These are phyloP conservation scores for Elsinoe batatas DNA, from an alignment of 2,329 filamentous ascomycete genomes.

Conservation along the genomic window DNA sequence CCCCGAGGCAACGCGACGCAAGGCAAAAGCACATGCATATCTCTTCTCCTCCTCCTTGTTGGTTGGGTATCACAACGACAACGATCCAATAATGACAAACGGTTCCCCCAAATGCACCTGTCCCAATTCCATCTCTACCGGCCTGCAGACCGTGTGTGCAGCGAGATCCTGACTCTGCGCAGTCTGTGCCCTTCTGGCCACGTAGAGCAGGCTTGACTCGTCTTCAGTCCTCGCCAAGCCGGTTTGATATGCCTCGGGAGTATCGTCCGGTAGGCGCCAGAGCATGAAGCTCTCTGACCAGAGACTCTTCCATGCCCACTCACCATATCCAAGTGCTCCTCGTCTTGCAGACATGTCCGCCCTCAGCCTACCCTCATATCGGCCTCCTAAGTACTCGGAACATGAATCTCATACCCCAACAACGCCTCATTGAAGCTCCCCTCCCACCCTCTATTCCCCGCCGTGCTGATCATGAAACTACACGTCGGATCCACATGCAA, in stretches of 20 bases:
- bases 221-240: too few relatives aligned
- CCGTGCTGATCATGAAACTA: conserved; percentile 82
- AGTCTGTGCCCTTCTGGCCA: too few relatives aligned
- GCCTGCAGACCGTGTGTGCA: not conserved
- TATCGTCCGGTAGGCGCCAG: not conserved
- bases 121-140: not conserved
- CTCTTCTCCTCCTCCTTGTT: not conserved
- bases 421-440: conserved; percentile 81
- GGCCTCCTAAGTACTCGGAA: not conserved
- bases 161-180: too few relatives aligned
- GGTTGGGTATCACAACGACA: conserved; percentile 9
- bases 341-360: too few relatives aligned
- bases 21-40: not conserved
- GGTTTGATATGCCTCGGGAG: too few relatives aligned
- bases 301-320: not conserved
- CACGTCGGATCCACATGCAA: conserved; percentile 82
- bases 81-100: conserved; percentile 10
- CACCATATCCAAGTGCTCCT: not conserved
- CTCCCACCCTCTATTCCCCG: conserved; percentile 91
- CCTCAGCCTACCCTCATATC: too few relatives aligned
- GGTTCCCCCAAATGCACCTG: not conserved
- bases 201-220: too few relatives aligned
- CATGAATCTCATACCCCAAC: conserved; percentile 79
- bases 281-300: too few relatives aligned
- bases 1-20: not conserved